Evolutionary conservation across 164 flowering plant genomes (phyloP).

Genomic region (Euptelea pleiosperma): DNA sequence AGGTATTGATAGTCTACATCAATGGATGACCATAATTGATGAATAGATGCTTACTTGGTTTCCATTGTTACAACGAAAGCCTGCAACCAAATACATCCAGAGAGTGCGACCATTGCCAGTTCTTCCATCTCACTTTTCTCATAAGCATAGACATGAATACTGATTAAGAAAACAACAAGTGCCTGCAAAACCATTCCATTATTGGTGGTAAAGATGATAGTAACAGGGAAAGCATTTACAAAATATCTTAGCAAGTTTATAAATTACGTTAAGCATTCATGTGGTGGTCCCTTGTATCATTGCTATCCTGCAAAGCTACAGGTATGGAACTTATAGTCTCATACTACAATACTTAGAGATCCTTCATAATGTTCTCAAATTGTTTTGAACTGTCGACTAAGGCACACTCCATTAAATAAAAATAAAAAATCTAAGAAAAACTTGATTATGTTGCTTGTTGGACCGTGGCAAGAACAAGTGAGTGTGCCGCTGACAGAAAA

Average conservation of each 20-base stretch:
- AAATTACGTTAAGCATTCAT: not conserved
- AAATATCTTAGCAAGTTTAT: not conserved
- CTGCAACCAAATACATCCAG: slow-evolving; percentile 99
- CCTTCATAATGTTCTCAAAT: not conserved
- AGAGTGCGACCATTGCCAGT: slow-evolving; percentile 93
- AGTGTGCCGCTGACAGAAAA: too few species aligned
- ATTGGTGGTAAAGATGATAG: not conserved
- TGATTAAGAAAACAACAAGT: slow-evolving; percentile 72
- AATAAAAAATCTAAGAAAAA: too few species aligned
- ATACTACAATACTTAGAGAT: not conserved
- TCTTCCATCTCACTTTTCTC: slow-evolving; percentile 97
- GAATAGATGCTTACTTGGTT: slow-evolving; percentile 65
- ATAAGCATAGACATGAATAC: slow-evolving; percentile 76
- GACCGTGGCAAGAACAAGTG: too few species aligned
- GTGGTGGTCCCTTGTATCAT: not conserved
- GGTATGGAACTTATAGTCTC: too few species aligned
- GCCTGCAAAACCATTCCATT: slow-evolving; percentile 50
- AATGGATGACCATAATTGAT: not conserved
- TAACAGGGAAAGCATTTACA: not conserved
- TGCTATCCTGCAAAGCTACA: not conserved
- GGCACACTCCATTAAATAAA: not conserved
- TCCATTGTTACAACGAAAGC: slow-evolving; percentile 91
- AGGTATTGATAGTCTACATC: not conserved
- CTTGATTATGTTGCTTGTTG: too few species aligned
- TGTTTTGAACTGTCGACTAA: not conserved